These are phyloP conservation scores for Anacardium occidentale DNA, from an alignment of 345 rosid genomes.

Conservation along the genomic window DNA sequence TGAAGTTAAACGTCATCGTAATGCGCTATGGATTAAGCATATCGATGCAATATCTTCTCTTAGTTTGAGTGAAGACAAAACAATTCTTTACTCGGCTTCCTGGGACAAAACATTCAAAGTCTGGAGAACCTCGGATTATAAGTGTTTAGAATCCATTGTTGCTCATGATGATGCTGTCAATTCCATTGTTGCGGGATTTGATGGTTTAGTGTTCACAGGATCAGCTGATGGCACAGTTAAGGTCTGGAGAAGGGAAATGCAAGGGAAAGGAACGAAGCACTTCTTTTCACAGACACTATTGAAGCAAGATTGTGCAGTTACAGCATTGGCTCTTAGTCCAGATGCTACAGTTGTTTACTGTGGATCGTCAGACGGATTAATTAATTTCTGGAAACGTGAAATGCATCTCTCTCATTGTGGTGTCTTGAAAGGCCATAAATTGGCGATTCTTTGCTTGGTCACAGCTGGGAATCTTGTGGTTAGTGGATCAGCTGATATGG, in stretches of 20 bases:
- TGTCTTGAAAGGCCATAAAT: constrained; percentile 68
- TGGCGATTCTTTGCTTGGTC: constrained; percentile 66
- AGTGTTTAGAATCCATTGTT: constrained; percentile 66
- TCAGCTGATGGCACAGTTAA: constrained; percentile 86
- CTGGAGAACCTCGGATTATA: constrained; percentile 67
- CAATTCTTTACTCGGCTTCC: constrained; percentile 65
- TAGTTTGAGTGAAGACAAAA: constrained; percentile 60
- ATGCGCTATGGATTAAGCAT: constrained; percentile 54
- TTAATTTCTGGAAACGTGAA: constrained; percentile 74
- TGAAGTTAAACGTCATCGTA: constrained; percentile 46
- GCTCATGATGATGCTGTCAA: constrained; percentile 90
- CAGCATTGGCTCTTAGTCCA: constrained; percentile 59
- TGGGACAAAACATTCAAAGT: constrained; percentile 94
- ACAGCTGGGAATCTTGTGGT: constrained; percentile 68
- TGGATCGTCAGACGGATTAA: constrained; percentile 84
- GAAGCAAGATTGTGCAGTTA: constrained; percentile 83
- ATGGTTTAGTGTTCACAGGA: constrained; percentile 81
- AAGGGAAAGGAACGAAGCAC: constrained; percentile 84
- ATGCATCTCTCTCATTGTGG: constrained; percentile 59
- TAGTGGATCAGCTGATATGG: constrained; percentile 87
- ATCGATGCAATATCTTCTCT: constrained; percentile 81
- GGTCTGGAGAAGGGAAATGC: constrained; percentile 85
- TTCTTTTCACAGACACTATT: constrained; percentile 71
- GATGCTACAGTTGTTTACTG: constrained; percentile 59
- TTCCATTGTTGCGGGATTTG: constrained; percentile 63